Conservation (phyloP, 2,329 filamentous ascomycete genomes). For the Pseudocercospora eumusae region DNA sequence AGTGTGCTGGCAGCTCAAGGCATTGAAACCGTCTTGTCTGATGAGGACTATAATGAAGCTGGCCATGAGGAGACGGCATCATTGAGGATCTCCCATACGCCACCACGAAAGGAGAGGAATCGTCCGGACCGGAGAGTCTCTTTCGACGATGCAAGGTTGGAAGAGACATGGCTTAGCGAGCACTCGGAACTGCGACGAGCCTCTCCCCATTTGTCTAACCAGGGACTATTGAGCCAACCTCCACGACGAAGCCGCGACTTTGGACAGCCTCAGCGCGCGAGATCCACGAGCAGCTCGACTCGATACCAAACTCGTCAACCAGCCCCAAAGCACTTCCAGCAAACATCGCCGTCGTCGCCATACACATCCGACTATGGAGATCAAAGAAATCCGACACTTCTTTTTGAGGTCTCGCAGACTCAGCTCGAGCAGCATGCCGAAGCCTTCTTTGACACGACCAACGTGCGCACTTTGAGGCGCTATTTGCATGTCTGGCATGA, state of each 20-base stretch:
- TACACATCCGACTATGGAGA: conserved; percentile 25
- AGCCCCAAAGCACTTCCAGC: conserved; percentile 24
- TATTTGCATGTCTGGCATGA: conserved; percentile 48
- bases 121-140: conserved; percentile 53
- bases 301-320: conserved; percentile 15
- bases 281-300: conserved; percentile 31
- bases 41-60: conserved; percentile 30
- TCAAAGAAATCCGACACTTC: conserved; percentile 24
- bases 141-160: conserved; percentile 57
- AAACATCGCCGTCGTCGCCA: conserved; percentile 20
- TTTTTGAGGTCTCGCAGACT: conserved; percentile 32
- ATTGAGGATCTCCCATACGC: conserved; percentile 14
- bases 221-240: conserved; percentile 26
- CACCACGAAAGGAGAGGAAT: conserved; percentile 16
- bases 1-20: conserved; percentile 33
- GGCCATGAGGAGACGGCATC: conserved; percentile 40
- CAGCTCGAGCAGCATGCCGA: conserved; percentile 37
- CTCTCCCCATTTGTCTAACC: conserved; percentile 5
- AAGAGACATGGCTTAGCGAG: conserved; percentile 51
- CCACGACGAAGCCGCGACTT: conserved; percentile 24
- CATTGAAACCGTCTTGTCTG: conserved; percentile 30
- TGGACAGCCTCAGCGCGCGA: conserved; percentile 21
- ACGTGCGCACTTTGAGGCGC: conserved; percentile 25
- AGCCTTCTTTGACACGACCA: conserved; percentile 31
- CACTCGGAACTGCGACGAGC: conserved; percentile 29